Conservation (phyloP, 257 asterid genomes). For the Nicotiana tabacum region DNA sequence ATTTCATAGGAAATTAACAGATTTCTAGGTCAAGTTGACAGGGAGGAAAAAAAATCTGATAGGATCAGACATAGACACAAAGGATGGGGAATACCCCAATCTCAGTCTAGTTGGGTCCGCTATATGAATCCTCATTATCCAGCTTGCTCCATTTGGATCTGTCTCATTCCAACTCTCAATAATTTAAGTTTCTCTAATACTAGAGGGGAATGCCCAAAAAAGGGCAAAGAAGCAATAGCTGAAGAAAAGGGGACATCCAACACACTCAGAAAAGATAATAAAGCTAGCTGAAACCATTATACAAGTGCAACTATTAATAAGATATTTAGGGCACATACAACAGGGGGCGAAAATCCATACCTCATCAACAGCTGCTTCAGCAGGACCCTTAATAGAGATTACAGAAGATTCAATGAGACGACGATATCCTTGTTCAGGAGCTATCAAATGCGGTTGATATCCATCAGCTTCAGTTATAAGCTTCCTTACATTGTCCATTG, state of each 20-base stretch:
- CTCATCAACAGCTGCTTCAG: constrained; percentile 75
- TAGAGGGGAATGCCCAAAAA: background rate
- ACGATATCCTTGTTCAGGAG: constrained; percentile 79
- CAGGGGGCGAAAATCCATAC: constrained; percentile 28
- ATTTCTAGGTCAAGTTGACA: background rate
- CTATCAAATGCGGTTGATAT: constrained; percentile 78
- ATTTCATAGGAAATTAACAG: background rate
- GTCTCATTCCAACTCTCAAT: background rate
- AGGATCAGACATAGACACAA: background rate
- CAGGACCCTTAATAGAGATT: constrained; percentile 65
- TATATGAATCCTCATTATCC: background rate
- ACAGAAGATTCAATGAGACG: constrained; percentile 70
- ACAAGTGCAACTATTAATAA: background rate
- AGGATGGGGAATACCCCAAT: background rate
- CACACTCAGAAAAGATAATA: background rate
- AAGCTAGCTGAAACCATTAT: constrained; percentile 1
- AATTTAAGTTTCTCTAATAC: background rate
- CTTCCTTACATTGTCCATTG: constrained; percentile 68
- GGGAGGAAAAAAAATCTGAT: background rate
- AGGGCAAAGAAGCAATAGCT: background rate
- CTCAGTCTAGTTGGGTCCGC: background rate
- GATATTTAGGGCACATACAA: background rate
- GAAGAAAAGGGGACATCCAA: background rate
- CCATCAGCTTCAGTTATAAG: constrained; percentile 76
- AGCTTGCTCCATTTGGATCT: background rate